Evolutionary conservation across 2,329 filamentous ascomycete genomes (phyloP).

Genomic region (Arthrobotrys sinensis): DNA sequence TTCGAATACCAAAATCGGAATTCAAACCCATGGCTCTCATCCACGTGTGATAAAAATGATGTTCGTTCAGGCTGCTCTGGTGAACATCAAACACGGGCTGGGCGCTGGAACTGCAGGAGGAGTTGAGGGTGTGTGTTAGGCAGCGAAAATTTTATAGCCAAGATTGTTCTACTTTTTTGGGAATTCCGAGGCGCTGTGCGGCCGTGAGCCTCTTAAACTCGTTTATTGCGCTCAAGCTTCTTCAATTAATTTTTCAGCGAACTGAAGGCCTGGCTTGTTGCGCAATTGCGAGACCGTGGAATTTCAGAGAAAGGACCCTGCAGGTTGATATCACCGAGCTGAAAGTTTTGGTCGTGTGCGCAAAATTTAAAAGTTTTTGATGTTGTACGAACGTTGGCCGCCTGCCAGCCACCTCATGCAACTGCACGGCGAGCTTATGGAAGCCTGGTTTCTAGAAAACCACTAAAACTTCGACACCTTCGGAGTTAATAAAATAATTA

Average conservation of each 20-base stretch:
- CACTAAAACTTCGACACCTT: conserved; percentile 1
- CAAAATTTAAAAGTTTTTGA: not conserved
- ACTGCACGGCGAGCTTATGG: conserved; percentile 1
- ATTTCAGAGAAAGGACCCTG: not conserved
- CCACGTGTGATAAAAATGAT: conserved; percentile 26
- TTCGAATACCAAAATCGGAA: conserved; percentile 3
- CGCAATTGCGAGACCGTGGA: not conserved
- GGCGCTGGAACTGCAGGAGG: conserved; percentile 17
- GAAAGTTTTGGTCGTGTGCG: conserved; percentile 10
- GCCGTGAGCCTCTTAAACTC: conserved; percentile 4
- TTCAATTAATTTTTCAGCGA: not conserved
- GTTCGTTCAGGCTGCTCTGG: conserved; percentile 7
- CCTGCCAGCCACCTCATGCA: conserved; percentile 23
- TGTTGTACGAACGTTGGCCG: not conserved
- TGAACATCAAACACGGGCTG: conserved; percentile 41
- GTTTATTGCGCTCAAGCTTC: not conserved
- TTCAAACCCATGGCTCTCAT: conserved; percentile 8
- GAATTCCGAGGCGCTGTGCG: conserved; percentile 45
- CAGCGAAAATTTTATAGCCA: conserved; percentile 28
- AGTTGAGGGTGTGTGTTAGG: conserved; percentile 33
- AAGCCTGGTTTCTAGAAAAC: conserved; percentile 22
- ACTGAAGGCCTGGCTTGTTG: not conserved
- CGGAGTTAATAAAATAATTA: conserved; percentile 19
- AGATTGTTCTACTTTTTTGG: conserved; percentile 24
- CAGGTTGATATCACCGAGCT: conserved; percentile 2